Evolutionary conservation across 345 rosid species (phyloP).

Genomic region (Gossypium rotundifolium): DNA sequence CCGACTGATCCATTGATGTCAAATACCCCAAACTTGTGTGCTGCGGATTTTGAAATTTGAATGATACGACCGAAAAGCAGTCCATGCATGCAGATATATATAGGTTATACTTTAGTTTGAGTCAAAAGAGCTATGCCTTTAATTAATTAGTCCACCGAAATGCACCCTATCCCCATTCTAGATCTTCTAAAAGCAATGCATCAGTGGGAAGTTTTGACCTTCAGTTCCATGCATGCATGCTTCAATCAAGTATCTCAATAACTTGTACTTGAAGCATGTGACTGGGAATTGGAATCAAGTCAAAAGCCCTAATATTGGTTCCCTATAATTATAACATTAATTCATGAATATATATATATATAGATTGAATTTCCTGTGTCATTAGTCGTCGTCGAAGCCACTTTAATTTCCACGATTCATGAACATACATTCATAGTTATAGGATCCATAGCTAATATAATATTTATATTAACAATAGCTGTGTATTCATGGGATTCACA

Average conservation of each 20-base stretch:
- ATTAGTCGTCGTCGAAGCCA: background rate
- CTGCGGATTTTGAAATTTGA: conserved; percentile 5
- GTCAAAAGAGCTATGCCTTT: conserved; percentile 9
- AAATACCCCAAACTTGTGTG: background rate
- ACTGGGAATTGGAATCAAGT: background rate
- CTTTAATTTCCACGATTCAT: background rate
- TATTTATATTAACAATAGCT: background rate
- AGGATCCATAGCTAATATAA: background rate
- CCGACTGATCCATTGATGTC: background rate
- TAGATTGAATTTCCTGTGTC: background rate
- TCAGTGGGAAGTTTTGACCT: conserved; percentile 1
- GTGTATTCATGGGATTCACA: background rate
- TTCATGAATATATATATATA: background rate
- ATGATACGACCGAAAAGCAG: background rate
- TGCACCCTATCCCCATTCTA: background rate
- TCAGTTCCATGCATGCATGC: conserved; percentile 5
- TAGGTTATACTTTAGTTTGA: background rate
- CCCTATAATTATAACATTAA: background rate
- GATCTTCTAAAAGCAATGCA: background rate
- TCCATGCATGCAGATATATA: background rate
- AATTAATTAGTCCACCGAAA: conserved; percentile 8
- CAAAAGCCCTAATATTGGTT: background rate
- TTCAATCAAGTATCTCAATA: background rate
- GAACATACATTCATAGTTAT: too few species aligned
- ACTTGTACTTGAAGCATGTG: background rate